phyloP scores from a whole-genome alignment of 73 alveolate genomes.

The Tetrahymena borealis region DNA sequence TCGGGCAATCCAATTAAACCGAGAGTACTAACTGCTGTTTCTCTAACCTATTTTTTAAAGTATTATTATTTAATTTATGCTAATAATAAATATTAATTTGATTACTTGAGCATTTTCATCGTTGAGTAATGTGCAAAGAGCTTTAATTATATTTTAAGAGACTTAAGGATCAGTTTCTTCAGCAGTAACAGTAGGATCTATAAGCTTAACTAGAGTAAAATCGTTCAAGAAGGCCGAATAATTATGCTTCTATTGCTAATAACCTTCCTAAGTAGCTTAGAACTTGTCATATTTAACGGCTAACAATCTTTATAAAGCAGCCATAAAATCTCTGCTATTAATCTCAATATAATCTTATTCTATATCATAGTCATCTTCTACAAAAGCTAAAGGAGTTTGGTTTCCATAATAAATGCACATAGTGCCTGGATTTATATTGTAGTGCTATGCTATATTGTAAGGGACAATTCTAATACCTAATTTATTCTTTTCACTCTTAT shows the following conservation, averaged over 20 bases:
- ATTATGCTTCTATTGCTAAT: slow-evolving; percentile 5
- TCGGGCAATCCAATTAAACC: slow-evolving; percentile 91
- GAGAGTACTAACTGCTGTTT: slow-evolving; percentile 72
- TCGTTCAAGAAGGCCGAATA: background rate
- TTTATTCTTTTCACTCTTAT: slow-evolving; percentile 49
- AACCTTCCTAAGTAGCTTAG: slow-evolving; percentile 30
- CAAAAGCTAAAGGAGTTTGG: slow-evolving; percentile 59
- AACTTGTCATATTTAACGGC: slow-evolving; percentile 73
- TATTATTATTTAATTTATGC: too few species aligned
- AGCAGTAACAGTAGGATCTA: background rate
- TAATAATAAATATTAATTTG: background rate
- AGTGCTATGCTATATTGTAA: slow-evolving; percentile 55
- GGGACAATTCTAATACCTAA: slow-evolving; percentile 64
- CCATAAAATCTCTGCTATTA: slow-evolving; percentile 83
- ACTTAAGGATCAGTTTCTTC: slow-evolving; percentile 20
- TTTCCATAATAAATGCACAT: slow-evolving; percentile 80
- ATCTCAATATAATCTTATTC: slow-evolving; percentile 55
- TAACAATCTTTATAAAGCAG: slow-evolving; percentile 78
- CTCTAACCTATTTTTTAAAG: slow-evolving; percentile 47
- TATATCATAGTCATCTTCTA: slow-evolving; percentile 51
- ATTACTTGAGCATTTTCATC: slow-evolving; percentile 45
- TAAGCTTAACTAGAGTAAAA: background rate
- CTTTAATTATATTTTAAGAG: slow-evolving; percentile 52
- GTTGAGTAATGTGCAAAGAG: slow-evolving; percentile 52
- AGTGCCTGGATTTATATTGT: slow-evolving; percentile 76